Percentiles rank a stretch among this genome's conserved stretches.
These are phyloP conservation scores for Babesia gibsoni DNA, from an alignment of 169 alveolate genomes.

Conservation along the genomic window DNA sequence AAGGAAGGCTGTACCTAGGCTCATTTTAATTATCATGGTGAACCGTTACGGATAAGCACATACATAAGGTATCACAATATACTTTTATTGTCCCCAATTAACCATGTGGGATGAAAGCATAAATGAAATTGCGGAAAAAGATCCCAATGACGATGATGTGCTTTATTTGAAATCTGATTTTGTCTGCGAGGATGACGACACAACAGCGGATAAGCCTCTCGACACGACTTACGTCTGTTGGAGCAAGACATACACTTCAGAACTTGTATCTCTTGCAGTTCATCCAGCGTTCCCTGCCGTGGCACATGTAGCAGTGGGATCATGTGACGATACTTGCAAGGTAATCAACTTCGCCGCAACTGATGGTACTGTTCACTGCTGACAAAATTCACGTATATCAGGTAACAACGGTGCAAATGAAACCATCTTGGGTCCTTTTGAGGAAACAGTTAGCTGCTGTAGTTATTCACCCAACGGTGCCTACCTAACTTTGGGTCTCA, in stretches of 20 bases:
- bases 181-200: conserved; percentile 29
- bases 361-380: not conserved
- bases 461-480: conserved; percentile 43
- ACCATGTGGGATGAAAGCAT: conserved; percentile 16
- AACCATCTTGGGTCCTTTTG: conserved; percentile 45
- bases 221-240: conserved; percentile 41
- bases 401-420: conserved; percentile 2
- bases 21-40: not conserved
- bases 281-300: conserved; percentile 54
- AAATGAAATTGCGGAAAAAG: conserved; percentile 41
- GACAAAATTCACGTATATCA: not conserved
- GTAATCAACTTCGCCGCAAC: conserved; percentile 33
- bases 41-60: not conserved
- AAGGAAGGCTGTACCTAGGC: too few species aligned
- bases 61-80: not conserved
- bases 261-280: conserved; percentile 37
- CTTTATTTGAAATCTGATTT: conserved; percentile 35
- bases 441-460: conserved; percentile 54
- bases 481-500: conserved; percentile 31
- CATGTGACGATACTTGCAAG: conserved; percentile 50
- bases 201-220: not conserved
- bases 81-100: not conserved
- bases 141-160: conserved; percentile 43
- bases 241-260: conserved; percentile 31
- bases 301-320: conserved; percentile 61